Conservation (phyloP, 257 asterid species). For the Solanum dulcamara region DNA sequence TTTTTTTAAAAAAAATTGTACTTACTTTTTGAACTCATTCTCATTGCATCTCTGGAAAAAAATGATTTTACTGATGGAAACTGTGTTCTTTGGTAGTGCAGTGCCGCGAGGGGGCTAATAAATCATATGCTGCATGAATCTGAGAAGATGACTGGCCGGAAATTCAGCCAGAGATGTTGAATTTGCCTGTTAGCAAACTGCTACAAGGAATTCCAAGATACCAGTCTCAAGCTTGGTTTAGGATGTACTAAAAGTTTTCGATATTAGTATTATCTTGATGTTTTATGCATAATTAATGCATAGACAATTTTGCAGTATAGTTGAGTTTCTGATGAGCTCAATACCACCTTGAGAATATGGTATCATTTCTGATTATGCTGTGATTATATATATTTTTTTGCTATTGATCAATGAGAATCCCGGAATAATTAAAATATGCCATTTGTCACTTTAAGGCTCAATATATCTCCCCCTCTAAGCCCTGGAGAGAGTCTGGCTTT, state of each 20-base stretch:
- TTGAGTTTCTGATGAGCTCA: not conserved
- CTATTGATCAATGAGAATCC: not conserved
- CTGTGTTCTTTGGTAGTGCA: conserved; percentile 16
- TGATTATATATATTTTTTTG: not conserved
- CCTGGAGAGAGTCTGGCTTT: not conserved
- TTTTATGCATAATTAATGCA: not conserved
- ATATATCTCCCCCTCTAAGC: not conserved
- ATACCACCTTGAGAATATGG: not conserved
- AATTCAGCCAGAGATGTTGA: conserved; percentile 47
- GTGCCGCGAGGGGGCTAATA: conserved; percentile 91
- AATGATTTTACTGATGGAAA: not conserved
- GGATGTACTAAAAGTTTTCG: too few relatives aligned
- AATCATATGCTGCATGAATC: conserved; percentile 85
- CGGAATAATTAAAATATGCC: not conserved
- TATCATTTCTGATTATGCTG: not conserved
- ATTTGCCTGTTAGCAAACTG: not conserved
- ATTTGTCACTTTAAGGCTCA: not conserved
- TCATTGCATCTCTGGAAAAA: not conserved
- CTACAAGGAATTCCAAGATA: not conserved
- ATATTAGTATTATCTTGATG: not conserved
- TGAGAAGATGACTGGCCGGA: conserved; percentile 59
- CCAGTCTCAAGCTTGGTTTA: not conserved
- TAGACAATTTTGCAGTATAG: not conserved
- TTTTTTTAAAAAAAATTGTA: not conserved
- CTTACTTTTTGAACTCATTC: not conserved